phyloP scores from a whole-genome alignment of 2,329 filamentous ascomycete species.

The Cladosporium sp. region DNA sequence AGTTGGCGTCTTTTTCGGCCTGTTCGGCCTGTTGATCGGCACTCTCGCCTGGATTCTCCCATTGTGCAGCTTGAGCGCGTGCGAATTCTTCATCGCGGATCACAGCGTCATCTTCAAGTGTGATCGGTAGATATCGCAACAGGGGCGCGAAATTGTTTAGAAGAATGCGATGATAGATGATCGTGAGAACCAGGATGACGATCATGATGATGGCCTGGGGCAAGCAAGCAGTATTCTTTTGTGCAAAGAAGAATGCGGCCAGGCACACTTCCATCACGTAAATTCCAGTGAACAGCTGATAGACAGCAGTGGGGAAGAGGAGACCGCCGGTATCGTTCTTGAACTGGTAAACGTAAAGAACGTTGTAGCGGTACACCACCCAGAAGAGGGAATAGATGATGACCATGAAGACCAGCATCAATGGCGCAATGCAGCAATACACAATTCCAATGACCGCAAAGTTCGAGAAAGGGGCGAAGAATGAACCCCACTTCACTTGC shows the following conservation, averaged over 20 bases:
- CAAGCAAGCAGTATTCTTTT: constrained; percentile 55
- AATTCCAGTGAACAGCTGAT: constrained; percentile 89
- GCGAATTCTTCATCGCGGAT: constrained; percentile 87
- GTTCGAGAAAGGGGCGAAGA: constrained; percentile 96
- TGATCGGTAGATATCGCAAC: constrained; percentile 86
- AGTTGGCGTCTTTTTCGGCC: constrained; percentile 18
- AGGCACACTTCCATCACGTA: constrained; percentile 93
- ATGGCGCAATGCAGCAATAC: constrained; percentile 81
- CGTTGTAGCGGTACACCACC: constrained; percentile 94
- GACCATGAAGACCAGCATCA: constrained; percentile 90
- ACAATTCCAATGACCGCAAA: constrained; percentile 85
- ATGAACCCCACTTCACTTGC: constrained; percentile 81
- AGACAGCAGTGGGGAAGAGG: constrained; percentile 86
- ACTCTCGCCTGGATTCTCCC: constrained; percentile 24
- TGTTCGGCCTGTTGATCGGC: constrained; percentile 11
- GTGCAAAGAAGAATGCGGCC: constrained; percentile 85
- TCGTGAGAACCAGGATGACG: constrained; percentile 64
- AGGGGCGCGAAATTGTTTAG: constrained; percentile 82
- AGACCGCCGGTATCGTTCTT: constrained; percentile 87
- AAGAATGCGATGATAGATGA: constrained; percentile 72
- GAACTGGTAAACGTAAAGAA: constrained; percentile 90
- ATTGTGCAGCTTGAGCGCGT: constrained; percentile 51
- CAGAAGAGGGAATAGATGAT: constrained; percentile 89
- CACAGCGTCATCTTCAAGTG: constrained; percentile 90
- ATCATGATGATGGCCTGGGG: constrained; percentile 85